Base-by-base conservation (phyloP, 306 rosid genomes). In the peach (Prunus persica) region DNA sequence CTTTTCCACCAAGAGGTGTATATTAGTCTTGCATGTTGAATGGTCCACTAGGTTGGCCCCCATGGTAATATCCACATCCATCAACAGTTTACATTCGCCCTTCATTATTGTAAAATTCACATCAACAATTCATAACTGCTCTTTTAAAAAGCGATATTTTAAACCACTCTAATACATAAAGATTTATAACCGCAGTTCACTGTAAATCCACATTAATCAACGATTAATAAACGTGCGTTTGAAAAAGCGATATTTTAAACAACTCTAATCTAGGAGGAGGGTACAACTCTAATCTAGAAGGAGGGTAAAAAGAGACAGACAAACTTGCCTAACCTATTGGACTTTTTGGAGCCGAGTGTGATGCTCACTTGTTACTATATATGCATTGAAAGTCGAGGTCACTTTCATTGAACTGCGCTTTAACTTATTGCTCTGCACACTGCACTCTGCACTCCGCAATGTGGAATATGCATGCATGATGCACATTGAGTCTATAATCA, bases 381-480 rank as follows among this genome's bases (percentile, higher is more conserved):
- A 7, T 38, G 43, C 43, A 46, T 58, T 3, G 60, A 18, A 70
- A 51, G 9, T 11, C 38, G 50, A 20, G 19, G 54, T 32, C 72
- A 19, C 11, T 69, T 58, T 28, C 70, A 27, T 70, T 81, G 78
- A 38, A 16, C 55, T 34, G 50, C 43, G 11, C 66, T 45, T 56
- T 24, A 61, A 75, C 32, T 30, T 30, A 30, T 30, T 18, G 19
- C 1, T 45, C 72, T 20, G 32, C 12, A 18, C 1, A n/a, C 56
- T 46, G 34, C 46, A 25, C 8, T 32, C 25, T 54, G 50, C 28
- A 34, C 22, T 24, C 22, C 14, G 54, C 54, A 15, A 49, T 5
- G 38, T 24, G 65, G 30, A 54, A 56, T 71, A 32, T 28, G 61
- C 76, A 58, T 80, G 64, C 22, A 78, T 64, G 25, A 73, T 5